These are phyloP conservation scores for Chaetomium strumarium DNA, from an alignment of 2,329 filamentous ascomycete genomes.

Conservation along the genomic window DNA sequence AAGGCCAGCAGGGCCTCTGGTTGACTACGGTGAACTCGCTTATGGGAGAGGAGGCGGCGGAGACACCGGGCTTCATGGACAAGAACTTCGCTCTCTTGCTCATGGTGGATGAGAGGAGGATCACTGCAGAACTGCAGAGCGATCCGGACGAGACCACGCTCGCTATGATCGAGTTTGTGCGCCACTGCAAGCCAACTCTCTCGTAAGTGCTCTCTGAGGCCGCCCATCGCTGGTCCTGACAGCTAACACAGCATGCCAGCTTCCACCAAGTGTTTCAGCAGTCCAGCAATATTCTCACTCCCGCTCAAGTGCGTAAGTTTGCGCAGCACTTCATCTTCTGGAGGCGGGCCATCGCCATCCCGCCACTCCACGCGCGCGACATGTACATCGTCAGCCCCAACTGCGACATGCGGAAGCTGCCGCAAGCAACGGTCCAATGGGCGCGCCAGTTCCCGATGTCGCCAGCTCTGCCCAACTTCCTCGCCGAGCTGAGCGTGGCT, in stretches of 20 bases:
- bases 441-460: slow-evolving; percentile 74
- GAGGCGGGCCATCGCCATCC: slow-evolving; percentile 86
- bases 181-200: slow-evolving; percentile 63
- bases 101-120: slow-evolving; percentile 72
- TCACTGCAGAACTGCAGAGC: slow-evolving; percentile 66
- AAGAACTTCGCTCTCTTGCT: slow-evolving; percentile 84
- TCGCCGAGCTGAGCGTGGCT: slow-evolving; percentile 73
- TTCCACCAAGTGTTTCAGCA: slow-evolving; percentile 63
- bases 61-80: slow-evolving; percentile 64
- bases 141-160: slow-evolving; percentile 71
- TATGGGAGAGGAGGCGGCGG: slow-evolving; percentile 59
- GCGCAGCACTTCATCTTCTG: slow-evolving; percentile 94
- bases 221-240: not conserved
- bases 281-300: slow-evolving; percentile 60
- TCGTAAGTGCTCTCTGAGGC: slow-evolving; percentile 40
- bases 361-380: slow-evolving; percentile 82
- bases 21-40: slow-evolving; percentile 80
- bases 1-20: slow-evolving; percentile 70
- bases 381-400: slow-evolving; percentile 90
- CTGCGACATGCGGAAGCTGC: slow-evolving; percentile 68
- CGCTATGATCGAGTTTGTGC: slow-evolving; percentile 75
- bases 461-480: slow-evolving; percentile 76
- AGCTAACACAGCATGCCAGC: slow-evolving; percentile 27
- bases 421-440: slow-evolving; percentile 65
- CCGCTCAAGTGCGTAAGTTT: slow-evolving; percentile 77